Conservation (phyloP, 2,329 filamentous ascomycete genomes). For the Aspergillus udagawae region DNA sequence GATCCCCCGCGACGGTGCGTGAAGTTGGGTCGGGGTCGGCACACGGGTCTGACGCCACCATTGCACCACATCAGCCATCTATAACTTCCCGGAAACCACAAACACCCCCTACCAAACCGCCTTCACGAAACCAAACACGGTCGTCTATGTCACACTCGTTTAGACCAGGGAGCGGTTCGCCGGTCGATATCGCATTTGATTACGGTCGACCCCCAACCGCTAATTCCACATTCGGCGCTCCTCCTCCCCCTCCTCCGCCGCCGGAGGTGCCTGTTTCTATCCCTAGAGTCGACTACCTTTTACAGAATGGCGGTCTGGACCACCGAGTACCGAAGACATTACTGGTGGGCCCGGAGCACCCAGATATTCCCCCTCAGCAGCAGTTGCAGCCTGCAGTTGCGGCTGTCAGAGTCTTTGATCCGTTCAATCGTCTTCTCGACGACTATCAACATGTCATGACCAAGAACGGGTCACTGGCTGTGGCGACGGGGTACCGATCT, state of each 20-base stretch:
- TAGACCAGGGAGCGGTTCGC: constrained; percentile 21
- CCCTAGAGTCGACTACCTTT: constrained; percentile 84
- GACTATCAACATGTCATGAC: constrained; percentile 78
- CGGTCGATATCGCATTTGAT: constrained; percentile 35
- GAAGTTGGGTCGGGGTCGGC: constrained; percentile 32
- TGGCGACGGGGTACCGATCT: constrained; percentile 91
- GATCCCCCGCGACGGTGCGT: constrained; percentile 34
- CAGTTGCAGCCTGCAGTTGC: constrained; percentile 62
- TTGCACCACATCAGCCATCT: constrained; percentile 41
- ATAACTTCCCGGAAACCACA: constrained; percentile 25
- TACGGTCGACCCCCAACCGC: constrained; percentile 28
- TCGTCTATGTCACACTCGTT: constrained; percentile 27
- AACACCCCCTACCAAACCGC: constrained; percentile 29
- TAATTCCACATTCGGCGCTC: constrained; percentile 32
- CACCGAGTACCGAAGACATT: constrained; percentile 70
- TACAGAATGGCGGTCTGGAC: constrained; percentile 79
- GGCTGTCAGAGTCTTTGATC: constrained; percentile 72
- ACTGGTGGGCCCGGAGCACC: constrained; percentile 48
- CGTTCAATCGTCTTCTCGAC: constrained; percentile 76
- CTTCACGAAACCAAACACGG: constrained; percentile 32
- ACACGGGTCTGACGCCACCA: constrained; percentile 44
- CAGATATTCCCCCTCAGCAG: constrained; percentile 56
- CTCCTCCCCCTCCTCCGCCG: constrained; percentile 72
- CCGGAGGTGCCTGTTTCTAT: constrained; percentile 63
- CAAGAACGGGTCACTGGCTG: constrained; percentile 84